phyloP scores from a whole-genome alignment of 2,329 filamentous ascomycete species.

The Capronia americana region DNA sequence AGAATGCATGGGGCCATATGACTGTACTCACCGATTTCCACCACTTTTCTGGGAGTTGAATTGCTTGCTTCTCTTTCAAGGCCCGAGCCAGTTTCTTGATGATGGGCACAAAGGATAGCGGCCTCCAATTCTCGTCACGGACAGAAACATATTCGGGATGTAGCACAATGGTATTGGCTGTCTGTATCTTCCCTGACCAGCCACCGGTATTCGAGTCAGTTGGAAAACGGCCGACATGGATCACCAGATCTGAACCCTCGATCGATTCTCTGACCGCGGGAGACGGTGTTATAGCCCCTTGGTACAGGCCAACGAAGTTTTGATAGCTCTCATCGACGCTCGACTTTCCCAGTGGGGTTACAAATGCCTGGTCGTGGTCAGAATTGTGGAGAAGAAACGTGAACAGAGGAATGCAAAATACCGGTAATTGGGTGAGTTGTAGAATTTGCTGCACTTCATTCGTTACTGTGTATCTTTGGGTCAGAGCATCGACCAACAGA shows the following conservation, averaged over 20 bases:
- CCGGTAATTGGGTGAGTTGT: no score
- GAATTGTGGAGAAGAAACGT: no score
- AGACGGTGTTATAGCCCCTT: constrained; percentile 50
- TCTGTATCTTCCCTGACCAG: background rate
- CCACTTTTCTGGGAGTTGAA: no score
- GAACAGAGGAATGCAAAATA: no score
- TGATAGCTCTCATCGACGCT: constrained; percentile 55
- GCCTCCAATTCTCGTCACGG: background rate
- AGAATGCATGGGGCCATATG: no score
- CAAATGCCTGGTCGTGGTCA: constrained; percentile 46
- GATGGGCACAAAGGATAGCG: constrained; percentile 1
- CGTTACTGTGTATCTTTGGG: no score
- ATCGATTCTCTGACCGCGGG: constrained; percentile 47
- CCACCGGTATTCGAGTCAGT: constrained; percentile 54
- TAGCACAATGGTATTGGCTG: background rate
- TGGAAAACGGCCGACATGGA: constrained; percentile 47
- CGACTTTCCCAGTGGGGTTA: constrained; percentile 57
- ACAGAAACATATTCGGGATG: constrained; percentile 9
- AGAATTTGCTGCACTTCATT: no score
- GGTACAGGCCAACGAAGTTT: constrained; percentile 59
- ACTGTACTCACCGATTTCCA: no score
- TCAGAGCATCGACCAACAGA: no score
- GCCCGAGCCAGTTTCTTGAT: no score
- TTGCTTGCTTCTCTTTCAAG: no score
- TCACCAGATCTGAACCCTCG: constrained; percentile 43